Conservation (phyloP, 164 flowering plant genomes). For the Macadamia tetraphylla region DNA sequence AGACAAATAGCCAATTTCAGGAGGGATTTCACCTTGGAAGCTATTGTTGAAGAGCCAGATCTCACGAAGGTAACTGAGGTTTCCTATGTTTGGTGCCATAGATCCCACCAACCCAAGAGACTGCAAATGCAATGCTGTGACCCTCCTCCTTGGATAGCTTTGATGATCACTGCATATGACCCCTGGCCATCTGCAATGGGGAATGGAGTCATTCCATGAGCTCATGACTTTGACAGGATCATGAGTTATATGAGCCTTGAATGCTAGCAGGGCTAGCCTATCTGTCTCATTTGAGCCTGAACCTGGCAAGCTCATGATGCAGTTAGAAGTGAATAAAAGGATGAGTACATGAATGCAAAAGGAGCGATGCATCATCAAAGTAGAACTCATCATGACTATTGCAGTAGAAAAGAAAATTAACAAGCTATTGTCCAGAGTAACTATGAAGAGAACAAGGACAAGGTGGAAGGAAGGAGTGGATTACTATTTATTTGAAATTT, state of each 20-base stretch:
- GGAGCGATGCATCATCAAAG: no score
- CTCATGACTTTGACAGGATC: not conserved
- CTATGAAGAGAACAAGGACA: no score
- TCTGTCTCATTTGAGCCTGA: not conserved
- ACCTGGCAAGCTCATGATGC: no score
- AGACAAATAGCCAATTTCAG: no score
- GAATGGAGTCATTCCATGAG: conserved; percentile 17
- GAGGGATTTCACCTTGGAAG: conserved; percentile 8
- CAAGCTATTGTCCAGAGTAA: no score
- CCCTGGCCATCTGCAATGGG: not conserved
- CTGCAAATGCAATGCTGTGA: conserved; percentile 4
- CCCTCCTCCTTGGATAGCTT: conserved; percentile 4
- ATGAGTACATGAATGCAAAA: no score
- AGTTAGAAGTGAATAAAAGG: no score
- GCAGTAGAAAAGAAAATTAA: no score
- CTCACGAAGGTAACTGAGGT: conserved; percentile 9
- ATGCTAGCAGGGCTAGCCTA: not conserved
- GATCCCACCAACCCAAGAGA: conserved; percentile 4
- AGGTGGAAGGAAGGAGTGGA: no score
- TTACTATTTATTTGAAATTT: no score
- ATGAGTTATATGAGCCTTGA: not conserved
- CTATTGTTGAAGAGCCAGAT: not conserved
- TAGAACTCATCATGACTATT: no score
- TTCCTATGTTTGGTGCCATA: conserved; percentile 13
- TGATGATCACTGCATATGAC: not conserved